Base-by-base conservation (phyloP, 2,329 filamentous ascomycete species). In the Fusarium avenaceum region DNA sequence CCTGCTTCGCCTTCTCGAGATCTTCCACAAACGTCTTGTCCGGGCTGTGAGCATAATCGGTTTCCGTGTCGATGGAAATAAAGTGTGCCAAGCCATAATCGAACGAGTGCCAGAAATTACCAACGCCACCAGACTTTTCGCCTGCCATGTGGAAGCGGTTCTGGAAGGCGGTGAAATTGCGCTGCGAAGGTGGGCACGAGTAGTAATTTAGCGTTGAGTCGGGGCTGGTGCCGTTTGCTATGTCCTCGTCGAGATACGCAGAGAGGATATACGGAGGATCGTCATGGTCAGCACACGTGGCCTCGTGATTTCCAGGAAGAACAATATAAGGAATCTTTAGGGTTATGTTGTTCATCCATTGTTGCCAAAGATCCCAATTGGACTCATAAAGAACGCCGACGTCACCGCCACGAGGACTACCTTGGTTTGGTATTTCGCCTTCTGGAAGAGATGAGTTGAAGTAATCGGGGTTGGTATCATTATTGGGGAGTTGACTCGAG, bases 361-460 rank as follows among this genome's bases (percentile, higher is more conserved):
- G 56, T 5, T 58, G 56, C 56, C 56, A 58, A 4, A 58, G 51
- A 19, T 57, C 56, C 56, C 56, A 58, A 4, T 58, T 58, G 1
- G 51, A 57, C 6, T 57, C 56, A 0, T 58, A 58, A 8, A 58
- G 56, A 4, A 58, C 56, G 0, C 51, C 26, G 0, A 47, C 2
- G 0, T 58, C 56, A 5, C 56, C 56, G 0, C 51, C 51, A 6
- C 56, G 56, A 22, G 56, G 56, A 3, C 56, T 57, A 0, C 56
- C 56, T 20, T 33, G 51, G 10, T 17, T 57, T 0, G 56, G 56
- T 1, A 17, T 20, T 19, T 57, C 51, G 0, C 14, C 4, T 1
- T 0, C 3, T 4, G 56, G 55, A 1, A 58, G 20, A 2, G 56
- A 2, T 0, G 32, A 57, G 2, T 57, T 0, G 3, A 43, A 57